Percentiles rank a stretch among this genome's conserved stretches.
phyloP scores from a whole-genome alignment of 2,329 filamentous ascomycete genomes.

The Paraconiothyrium brasiliense region DNA sequence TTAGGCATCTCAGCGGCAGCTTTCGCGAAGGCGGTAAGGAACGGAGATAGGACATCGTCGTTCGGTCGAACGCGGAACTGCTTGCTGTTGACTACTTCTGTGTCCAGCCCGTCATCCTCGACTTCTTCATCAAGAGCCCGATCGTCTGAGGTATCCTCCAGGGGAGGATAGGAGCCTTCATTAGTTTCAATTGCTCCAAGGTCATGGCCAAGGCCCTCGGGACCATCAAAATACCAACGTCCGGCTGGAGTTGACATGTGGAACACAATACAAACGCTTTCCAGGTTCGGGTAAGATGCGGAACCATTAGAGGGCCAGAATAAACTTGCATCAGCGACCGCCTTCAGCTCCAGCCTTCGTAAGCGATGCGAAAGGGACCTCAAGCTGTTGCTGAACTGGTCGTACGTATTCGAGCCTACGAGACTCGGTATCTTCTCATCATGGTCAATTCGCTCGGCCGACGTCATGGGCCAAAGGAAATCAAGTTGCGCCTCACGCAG shows the following conservation, averaged over 20 bases:
- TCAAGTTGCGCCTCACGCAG: conserved; percentile 23
- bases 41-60: conserved; percentile 6
- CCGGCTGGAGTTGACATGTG: conserved; percentile 17
- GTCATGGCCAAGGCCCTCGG: conserved; percentile 1
- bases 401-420: not conserved
- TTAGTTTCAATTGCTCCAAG: not conserved
- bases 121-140: not conserved
- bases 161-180: conserved; percentile 3
- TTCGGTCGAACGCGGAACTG: conserved; percentile 8
- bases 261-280: conserved; percentile 13
- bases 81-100: not conserved
- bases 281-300: conserved; percentile 15
- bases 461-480: conserved; percentile 11
- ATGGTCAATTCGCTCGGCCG: conserved; percentile 12
- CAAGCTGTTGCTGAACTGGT: conserved; percentile 15
- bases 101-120: not conserved
- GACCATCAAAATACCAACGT: conserved; percentile 20
- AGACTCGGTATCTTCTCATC: conserved; percentile 7
- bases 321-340: conserved; percentile 1
- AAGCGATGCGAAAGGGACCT: conserved; percentile 10
- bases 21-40: conserved; percentile 10
- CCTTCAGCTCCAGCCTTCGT: conserved; percentile 11
- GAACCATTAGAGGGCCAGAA: conserved; percentile 1
- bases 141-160: conserved; percentile 12
- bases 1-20: conserved; percentile 9